Evolutionary conservation across 108 stramenopile genomes (phyloP), one percentile per base, ranked within the genome.

Genomic region (Mediolabrus comicus): DNA sequence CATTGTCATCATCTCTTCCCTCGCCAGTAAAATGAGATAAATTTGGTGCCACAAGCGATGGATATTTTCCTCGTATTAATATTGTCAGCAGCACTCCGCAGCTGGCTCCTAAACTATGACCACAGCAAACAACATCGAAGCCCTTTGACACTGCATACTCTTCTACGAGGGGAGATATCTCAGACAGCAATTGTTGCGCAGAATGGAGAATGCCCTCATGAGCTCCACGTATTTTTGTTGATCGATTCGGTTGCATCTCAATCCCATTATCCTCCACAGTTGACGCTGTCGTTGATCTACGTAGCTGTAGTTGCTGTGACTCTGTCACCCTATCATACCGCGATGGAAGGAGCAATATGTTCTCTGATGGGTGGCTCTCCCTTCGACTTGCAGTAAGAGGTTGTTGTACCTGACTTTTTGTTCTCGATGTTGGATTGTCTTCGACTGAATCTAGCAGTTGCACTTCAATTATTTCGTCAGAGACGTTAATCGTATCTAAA

Each of bases 31-130:
- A 2, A 49, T n/a, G n/a, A 14, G 12, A 41, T 41, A 14, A 41
- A 14, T 61, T 49, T 13, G 62, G 41, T 13, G 69, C 49, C 11
- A 56, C 63, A 22, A 90, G 41, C 22, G 66, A 52, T 10, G 90
- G 84, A 71, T 71, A 88, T 46, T 53, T 73, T 4, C 82, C 83
- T 30, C 87, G 82, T 32, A 88, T 43, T 35, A 91, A 53, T 14
- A 86, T 57, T 24, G 83, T 84, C 13, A 85, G 24, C 17, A 91
- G 22, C n/a, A 60, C 36, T 3, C 86, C 87, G 22, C 79, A 73
- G 0, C 87, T 84, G 0, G 77, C 90, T 19, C 90, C 90, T 3
- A 91, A 62, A 35, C 76, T 80, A 35, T 91, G 90, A 27, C 90
- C 90, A 43, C 74, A 76, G 60, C 84, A 68, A 1, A 87, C 63